Base-by-base conservation (phyloP, 2,329 filamentous ascomycete species). In the Dendrostoma leiphaemia region DNA sequence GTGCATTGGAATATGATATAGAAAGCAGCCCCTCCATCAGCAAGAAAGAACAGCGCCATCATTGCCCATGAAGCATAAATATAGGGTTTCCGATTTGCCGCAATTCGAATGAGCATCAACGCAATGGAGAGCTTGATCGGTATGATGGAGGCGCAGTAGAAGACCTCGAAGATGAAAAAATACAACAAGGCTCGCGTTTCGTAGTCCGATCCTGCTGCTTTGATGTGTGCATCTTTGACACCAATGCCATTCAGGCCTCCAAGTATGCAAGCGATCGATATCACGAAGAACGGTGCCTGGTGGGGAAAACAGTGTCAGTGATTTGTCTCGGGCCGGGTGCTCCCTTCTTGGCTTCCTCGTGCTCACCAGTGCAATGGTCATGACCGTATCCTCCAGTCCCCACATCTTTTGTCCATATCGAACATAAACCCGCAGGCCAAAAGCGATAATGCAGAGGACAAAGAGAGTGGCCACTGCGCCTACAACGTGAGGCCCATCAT, bases 151-250 rank as follows among this genome's bases (percentile, higher is more conserved):
- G 35, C 54, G 41, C 54, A 57, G 54, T 57, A 57, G 19, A 57
- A 57, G 35, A 57, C 54, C 31, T 57, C 54, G 21, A 57, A 57
- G 28, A 57, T 41, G 31, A 57, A 57, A 32, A 57, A 57, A 41
- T 57, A 57, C 54, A 54, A 54, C 54, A 54, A 17, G 34, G 51
- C 54, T 4, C 46, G 35, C 5, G 35, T 48, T n/a, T 48, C 40
- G 19, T 57, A 57, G n/a, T 43, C 24, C 31, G 35, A 51, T 6
- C 51, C 53, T 37, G 26, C 46, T 32, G 26, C 23, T 35, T 40
- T 9, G 12, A 57, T 52, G 37, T 51, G 47, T 23, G 15, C 19
- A 6, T 31, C 26, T 10, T 50, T 52, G 17, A 57, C 47, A 12
- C 54, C 54, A 29, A 57, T 44, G 19, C 54, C 51, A 12, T 57